Evolutionary conservation across 768 basidiomycete species (phyloP), one percentile per base, ranked within the genome.

Genomic region (Pleurotus sapidus): DNA sequence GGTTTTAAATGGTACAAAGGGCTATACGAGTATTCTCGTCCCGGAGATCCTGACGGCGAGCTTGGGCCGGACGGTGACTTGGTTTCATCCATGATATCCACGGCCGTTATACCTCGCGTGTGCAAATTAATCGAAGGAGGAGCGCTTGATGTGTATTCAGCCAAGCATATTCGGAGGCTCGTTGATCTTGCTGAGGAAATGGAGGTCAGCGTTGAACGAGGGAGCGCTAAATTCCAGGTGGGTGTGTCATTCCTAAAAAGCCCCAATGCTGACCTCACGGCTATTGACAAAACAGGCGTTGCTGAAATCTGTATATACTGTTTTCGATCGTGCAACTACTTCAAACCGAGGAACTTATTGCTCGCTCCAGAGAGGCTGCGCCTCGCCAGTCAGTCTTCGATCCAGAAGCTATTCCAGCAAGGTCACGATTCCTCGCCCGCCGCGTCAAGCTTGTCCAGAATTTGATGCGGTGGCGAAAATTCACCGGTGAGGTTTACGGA

Each of bases 71-170:
- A 94, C 59, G 93, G 91, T 7, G 94, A 97, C 65, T 75, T 97
- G 20, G 89, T 94, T 34, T 84, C 91, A 11, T 86, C 89, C 0
- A 93, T 95, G 87, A 81, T 95, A 15, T 86, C 89, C n/a, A 91
- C 90, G 0, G 85, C 87, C 0, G 76, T 95, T 43, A 83, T 89
- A 38, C 93, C 95, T 7, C 77, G 87, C 48, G 65, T 97, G 7
- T 82, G 80, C 65, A 89, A 84, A 63, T 66, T 91, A 20, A 67
- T 97, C n/a, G 84, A 88, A 57, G 79, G 78, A n/a, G 94, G 95
- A 23, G 89, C 81, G 4, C 75, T 95, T 55, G 89, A 97, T 67
- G 85, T 89, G 1, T 94, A 92, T 69, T 95, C 93, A 2, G 74
- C 77, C 30, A 71, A 63, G 34, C 81, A 88, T 65, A 75, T 88